phyloP scores from a whole-genome alignment of 2,329 filamentous ascomycete species.

The Talaromyces verruculosus region DNA sequence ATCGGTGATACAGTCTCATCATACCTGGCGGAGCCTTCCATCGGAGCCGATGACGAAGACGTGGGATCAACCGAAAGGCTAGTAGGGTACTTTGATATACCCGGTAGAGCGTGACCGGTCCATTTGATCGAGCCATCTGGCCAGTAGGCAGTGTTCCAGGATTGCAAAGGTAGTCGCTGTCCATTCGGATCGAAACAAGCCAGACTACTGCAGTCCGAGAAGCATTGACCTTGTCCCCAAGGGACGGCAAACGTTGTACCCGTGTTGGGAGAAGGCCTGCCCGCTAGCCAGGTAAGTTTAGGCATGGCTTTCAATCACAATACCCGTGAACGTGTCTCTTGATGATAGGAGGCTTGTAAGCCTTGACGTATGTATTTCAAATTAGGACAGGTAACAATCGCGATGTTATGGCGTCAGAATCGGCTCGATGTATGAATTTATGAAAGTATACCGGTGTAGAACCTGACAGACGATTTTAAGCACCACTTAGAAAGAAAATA shows the following conservation, averaged over 20 bases:
- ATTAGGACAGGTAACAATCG: not conserved
- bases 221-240: constrained; percentile 43
- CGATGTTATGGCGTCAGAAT: not conserved
- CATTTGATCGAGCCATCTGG: constrained; percentile 62
- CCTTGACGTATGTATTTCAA: not conserved
- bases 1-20: not conserved
- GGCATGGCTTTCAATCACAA: constrained; percentile 6
- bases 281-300: constrained; percentile 41
- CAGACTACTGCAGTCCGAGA: constrained; percentile 41
- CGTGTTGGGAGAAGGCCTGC: constrained; percentile 35
- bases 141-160: constrained; percentile 62
- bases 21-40: not conserved
- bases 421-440: not conserved
- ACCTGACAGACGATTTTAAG: not conserved
- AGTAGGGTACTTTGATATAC: constrained; percentile 40
- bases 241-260: constrained; percentile 50
- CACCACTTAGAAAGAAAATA: not conserved
- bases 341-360: not conserved
- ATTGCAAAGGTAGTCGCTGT: constrained; percentile 44
- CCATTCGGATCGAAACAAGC: constrained; percentile 29
- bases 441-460: not conserved
- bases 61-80: constrained; percentile 43
- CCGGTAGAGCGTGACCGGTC: constrained; percentile 58
- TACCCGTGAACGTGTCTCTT: not conserved
- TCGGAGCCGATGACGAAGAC: constrained; percentile 28